Evolutionary conservation across 768 basidiomycete species (phyloP).

Genomic region (Leccinum ochraceum): DNA sequence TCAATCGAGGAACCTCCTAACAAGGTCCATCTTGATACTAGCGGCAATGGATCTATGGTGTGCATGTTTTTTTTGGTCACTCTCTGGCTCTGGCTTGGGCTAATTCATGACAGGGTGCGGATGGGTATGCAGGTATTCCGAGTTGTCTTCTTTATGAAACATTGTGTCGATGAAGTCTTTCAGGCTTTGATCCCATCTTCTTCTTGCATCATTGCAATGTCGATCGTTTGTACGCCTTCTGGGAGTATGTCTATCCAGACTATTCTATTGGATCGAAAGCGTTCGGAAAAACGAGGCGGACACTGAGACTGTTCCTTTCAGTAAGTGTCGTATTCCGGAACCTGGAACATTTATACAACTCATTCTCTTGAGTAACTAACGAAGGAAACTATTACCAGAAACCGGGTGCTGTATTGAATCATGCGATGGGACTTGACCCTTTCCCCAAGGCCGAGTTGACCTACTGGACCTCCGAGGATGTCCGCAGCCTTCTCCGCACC

Average conservation of each 20-base stretch:
- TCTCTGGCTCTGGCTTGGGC: background rate
- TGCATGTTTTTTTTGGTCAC: background rate
- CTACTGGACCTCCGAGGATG: constrained; percentile 20
- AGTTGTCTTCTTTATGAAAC: background rate
- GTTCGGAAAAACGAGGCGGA: constrained; percentile 17
- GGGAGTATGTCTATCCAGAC: constrained; percentile 23
- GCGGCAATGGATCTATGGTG: constrained; percentile 22
- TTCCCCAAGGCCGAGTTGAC: constrained; percentile 10
- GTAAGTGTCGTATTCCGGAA: background rate
- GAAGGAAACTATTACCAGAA: constrained; percentile 6
- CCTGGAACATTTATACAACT: background rate
- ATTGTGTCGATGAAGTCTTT: background rate
- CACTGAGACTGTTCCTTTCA: background rate
- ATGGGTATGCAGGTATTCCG: constrained; percentile 22
- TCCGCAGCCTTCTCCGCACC: constrained; percentile 5
- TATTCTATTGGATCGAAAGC: constrained; percentile 12
- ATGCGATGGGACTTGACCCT: constrained; percentile 8
- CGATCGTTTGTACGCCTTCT: constrained; percentile 22
- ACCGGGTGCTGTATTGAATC: background rate
- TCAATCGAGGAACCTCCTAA: constrained; percentile 24
- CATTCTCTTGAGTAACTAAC: constrained; percentile 1
- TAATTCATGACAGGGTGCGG: constrained; percentile 8
- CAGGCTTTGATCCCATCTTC: constrained; percentile 24
- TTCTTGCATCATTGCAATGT: constrained; percentile 22
- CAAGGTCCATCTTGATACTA: constrained; percentile 17